phyloP scores from a whole-genome alignment of 352 stramenopile genomes.

The Pythium plurisporium region DNA sequence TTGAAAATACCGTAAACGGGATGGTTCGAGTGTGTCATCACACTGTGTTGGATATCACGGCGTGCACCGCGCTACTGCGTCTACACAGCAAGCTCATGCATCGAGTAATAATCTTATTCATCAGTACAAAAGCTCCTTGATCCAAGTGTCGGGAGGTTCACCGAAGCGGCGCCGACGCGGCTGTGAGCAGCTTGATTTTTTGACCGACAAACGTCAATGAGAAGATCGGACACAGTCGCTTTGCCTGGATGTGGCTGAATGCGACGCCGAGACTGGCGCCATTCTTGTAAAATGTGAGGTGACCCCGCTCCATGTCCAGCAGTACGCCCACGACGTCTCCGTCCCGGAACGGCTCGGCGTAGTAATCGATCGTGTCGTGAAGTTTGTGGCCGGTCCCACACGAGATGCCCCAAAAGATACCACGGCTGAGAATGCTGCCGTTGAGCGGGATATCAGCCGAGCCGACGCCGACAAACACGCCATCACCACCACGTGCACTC shows the following conservation, averaged over 20 bases:
- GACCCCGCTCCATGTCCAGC: conserved; percentile 70
- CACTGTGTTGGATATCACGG: too few relatives aligned
- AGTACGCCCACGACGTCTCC: conserved; percentile 72
- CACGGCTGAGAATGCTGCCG: conserved; percentile 47
- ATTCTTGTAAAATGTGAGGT: conserved; percentile 79
- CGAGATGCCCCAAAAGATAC: conserved; percentile 71
- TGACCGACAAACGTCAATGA: conserved; percentile 67
- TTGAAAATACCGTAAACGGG: conserved; percentile 1
- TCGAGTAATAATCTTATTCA: too few relatives aligned
- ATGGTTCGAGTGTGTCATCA: too few relatives aligned
- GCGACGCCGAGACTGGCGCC: conserved; percentile 66
- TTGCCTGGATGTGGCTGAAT: conserved; percentile 55
- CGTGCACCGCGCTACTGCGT: too few relatives aligned
- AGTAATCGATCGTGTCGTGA: conserved; percentile 70
- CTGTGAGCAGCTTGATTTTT: conserved; percentile 56
- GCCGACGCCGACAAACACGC: conserved; percentile 69
- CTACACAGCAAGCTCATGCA: too few relatives aligned
- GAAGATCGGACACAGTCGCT: conserved; percentile 62
- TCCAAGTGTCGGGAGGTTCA: conserved; percentile 12
- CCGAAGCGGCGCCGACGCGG: conserved; percentile 42
- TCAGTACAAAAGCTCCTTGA: too few relatives aligned
- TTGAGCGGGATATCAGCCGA: conserved; percentile 50
- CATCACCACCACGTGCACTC: conserved; percentile 45
- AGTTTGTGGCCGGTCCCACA: conserved; percentile 77
- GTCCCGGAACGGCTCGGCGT: conserved; percentile 61